Conservation (phyloP, 495 filamentous ascomycete species). For the Annulohypoxylon bovei region DNA sequence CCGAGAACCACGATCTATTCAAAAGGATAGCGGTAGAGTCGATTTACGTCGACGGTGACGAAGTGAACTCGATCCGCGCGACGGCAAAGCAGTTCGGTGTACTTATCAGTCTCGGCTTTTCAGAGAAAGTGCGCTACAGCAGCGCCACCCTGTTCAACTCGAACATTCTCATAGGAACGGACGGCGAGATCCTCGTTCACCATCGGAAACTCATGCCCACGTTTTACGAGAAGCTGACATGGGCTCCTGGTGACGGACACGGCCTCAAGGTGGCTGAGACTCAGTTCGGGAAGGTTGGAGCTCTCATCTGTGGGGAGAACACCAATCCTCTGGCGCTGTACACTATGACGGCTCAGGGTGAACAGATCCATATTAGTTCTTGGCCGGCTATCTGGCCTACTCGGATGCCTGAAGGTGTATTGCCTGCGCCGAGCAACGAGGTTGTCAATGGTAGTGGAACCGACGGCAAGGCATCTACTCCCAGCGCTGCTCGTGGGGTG, state of each 20-base stretch:
- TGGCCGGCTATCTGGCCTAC: constrained; percentile 51
- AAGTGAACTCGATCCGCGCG: constrained; percentile 43
- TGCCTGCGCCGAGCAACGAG: constrained; percentile 29
- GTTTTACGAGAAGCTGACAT: constrained; percentile 53
- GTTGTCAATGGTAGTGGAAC: neutral
- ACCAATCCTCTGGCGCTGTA: constrained; percentile 51
- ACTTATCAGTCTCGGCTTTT: constrained; percentile 50
- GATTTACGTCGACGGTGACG: constrained; percentile 50
- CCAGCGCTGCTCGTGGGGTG: constrained; percentile 9
- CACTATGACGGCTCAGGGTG: constrained; percentile 42
- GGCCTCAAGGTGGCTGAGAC: constrained; percentile 46
- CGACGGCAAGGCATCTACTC: neutral
- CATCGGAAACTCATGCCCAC: constrained; percentile 55
- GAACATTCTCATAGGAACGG: constrained; percentile 47
- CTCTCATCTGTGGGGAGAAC: constrained; percentile 54
- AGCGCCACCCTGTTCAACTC: constrained; percentile 49
- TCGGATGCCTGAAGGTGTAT: constrained; percentile 41
- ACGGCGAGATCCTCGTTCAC: constrained; percentile 48
- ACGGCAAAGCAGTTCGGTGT: constrained; percentile 36
- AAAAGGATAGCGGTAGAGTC: constrained; percentile 43
- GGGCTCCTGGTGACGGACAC: constrained; percentile 49
- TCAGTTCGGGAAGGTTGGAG: constrained; percentile 41
- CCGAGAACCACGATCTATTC: constrained; percentile 50
- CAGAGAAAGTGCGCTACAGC: constrained; percentile 47
- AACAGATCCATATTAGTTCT: constrained; percentile 48